phyloP scores from a whole-genome alignment of 306 rosid genomes.

The Corylus americana region DNA sequence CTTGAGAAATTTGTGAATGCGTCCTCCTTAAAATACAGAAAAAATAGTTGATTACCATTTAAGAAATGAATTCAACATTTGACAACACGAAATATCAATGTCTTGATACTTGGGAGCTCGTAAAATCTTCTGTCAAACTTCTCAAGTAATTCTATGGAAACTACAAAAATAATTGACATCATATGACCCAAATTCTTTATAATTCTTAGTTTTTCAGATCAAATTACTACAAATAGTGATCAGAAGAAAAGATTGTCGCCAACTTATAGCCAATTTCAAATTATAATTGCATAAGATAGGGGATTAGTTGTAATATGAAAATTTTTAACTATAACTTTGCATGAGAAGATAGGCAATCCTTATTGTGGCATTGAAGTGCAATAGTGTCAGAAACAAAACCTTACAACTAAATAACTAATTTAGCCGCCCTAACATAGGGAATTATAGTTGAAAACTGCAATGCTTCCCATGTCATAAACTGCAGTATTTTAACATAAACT shows the following conservation, averaged over 20 bases:
- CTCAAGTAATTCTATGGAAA: slow-evolving; percentile 4
- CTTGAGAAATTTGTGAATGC: slow-evolving; percentile 91
- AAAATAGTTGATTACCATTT: slow-evolving; percentile 14
- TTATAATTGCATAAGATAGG: background rate
- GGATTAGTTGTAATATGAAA: background rate
- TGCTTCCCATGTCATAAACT: background rate
- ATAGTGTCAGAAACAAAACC: background rate
- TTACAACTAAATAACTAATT: background rate
- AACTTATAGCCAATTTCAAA: background rate
- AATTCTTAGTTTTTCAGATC: background rate
- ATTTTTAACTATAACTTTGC: background rate
- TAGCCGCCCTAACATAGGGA: background rate
- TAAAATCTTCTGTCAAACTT: slow-evolving; percentile 6
- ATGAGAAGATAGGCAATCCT: background rate
- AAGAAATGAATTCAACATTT: slow-evolving; percentile 3
- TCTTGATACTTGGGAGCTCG: background rate
- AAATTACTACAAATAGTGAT: background rate
- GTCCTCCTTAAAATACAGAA: slow-evolving; percentile 69
- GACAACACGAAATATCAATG: background rate
- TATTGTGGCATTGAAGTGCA: background rate
- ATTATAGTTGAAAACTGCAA: background rate
- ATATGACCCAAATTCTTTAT: background rate
- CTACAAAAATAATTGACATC: background rate
- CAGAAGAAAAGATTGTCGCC: background rate
- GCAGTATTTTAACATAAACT: background rate